Conservation (phyloP, 768 basidiomycete species). For the Tulasnella sp. region DNA sequence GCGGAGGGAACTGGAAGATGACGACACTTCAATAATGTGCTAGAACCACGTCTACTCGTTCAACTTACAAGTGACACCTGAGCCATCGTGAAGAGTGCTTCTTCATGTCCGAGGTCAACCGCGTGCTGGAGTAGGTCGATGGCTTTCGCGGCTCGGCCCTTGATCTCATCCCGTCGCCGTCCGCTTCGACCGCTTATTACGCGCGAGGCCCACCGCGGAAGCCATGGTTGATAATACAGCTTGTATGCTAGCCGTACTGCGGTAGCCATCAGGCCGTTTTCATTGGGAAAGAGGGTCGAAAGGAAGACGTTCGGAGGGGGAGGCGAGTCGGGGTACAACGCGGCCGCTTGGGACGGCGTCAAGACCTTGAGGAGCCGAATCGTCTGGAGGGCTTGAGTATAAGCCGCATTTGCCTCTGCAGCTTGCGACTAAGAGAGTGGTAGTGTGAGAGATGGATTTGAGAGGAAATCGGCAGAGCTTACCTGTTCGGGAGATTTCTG, state of each 20-base stretch:
- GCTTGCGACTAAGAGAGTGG: neutral
- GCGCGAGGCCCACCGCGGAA: conserved; percentile 34
- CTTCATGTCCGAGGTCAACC: conserved; percentile 60
- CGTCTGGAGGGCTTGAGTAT: conserved; percentile 1
- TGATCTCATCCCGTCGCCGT: conserved; percentile 54
- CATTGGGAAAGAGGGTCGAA: conserved; percentile 53
- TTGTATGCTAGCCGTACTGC: conserved; percentile 55
- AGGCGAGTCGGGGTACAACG: neutral
- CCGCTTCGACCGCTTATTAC: conserved; percentile 23
- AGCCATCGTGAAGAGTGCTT: conserved; percentile 59
- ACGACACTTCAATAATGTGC: conserved; percentile 41
- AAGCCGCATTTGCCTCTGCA: neutral
- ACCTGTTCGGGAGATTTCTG: neutral
- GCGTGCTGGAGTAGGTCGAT: conserved; percentile 72
- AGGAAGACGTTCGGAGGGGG: conserved; percentile 39
- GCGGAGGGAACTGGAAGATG: conserved; percentile 31
- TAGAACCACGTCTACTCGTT: conserved; percentile 8
- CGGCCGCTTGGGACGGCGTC: conserved; percentile 3
- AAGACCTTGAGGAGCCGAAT: neutral
- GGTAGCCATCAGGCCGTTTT: conserved; percentile 56
- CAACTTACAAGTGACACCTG: conserved; percentile 51
- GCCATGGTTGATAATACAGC: conserved; percentile 48
- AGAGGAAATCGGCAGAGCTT: neutral
- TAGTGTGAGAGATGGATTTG: neutral
- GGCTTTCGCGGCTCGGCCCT: conserved; percentile 66